Conservation (phyloP, 257 asterid species). For the Fraxinus quadrangulata region DNA sequence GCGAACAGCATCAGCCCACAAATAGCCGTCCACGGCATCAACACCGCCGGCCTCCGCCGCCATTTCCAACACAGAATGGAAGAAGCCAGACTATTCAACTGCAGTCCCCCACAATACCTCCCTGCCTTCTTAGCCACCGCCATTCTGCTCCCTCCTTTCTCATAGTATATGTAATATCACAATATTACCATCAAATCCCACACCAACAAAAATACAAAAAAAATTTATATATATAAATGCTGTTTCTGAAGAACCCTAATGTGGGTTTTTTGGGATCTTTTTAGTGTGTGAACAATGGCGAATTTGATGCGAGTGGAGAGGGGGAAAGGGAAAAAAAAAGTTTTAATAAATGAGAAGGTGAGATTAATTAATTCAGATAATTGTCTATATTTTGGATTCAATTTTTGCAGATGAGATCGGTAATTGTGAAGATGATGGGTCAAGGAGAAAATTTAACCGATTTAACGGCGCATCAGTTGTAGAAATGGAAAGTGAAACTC, state of each 20-base stretch:
- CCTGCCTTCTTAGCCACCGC: conserved; percentile 65
- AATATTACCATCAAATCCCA: neutral
- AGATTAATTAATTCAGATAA: conserved; percentile 3
- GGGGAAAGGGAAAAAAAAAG: neutral
- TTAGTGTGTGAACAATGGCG: neutral
- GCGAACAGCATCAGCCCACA: conserved; percentile 82
- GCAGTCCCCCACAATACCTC: conserved; percentile 50
- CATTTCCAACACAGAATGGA: conserved; percentile 31
- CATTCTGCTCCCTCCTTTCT: conserved; percentile 55
- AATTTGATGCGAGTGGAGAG: neutral
- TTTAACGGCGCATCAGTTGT: conserved; percentile 1
- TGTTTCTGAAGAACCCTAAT: conserved; percentile 32
- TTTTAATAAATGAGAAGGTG: conserved; percentile 15
- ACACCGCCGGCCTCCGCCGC: conserved; percentile 39
- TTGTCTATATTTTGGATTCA: neutral
- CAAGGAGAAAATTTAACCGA: neutral
- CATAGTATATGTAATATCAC: conserved; percentile 26
- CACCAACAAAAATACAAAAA: neutral
- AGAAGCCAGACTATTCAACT: conserved; percentile 41
- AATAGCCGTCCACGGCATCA: conserved; percentile 79
- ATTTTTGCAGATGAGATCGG: neutral
- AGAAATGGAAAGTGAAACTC: neutral
- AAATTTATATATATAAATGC: neutral
- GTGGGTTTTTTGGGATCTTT: conserved; percentile 4
- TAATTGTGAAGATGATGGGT: no score